phyloP scores from a whole-genome alignment of 345 rosid species.

The Chamaenerion angustifolium region DNA sequence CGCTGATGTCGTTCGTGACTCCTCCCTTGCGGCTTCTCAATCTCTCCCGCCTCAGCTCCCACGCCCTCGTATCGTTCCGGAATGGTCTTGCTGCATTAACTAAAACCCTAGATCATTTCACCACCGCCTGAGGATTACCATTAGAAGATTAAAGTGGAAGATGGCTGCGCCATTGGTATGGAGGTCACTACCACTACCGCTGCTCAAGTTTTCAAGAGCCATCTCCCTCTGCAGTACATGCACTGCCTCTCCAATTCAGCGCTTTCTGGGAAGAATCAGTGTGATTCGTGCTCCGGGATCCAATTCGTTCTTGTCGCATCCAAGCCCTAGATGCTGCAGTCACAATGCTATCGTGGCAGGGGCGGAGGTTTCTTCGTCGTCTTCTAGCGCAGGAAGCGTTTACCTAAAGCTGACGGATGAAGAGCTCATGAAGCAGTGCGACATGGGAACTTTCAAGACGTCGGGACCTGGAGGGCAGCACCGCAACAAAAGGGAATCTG shows the following conservation, averaged over 20 bases:
- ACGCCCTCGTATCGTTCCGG: no score
- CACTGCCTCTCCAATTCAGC: neutral
- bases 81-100: no score
- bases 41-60: no score
- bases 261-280: neutral
- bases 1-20: no score
- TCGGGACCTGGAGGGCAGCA: slow-evolving; percentile 97
- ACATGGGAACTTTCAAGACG: slow-evolving; percentile 50
- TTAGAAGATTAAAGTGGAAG: neutral
- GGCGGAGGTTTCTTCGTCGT: neutral
- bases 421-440: slow-evolving; percentile 70
- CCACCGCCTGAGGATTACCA: no score
- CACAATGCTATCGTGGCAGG: neutral
- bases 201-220: neutral
- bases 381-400: slow-evolving; percentile 4
- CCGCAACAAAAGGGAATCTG: slow-evolving; percentile 92
- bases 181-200: neutral
- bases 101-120: no score
- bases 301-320: no score
- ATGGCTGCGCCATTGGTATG: neutral
- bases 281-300: no score
- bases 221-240: neutral
- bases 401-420: slow-evolving; percentile 49
- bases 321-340: neutral
- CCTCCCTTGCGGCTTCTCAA: no score